Percentiles rank a stretch among this genome's conserved stretches.
These are phyloP conservation scores for Monilinia vaccinii-corymbosi DNA, from an alignment of 2,329 filamentous ascomycete genomes.

Conservation along the genomic window DNA sequence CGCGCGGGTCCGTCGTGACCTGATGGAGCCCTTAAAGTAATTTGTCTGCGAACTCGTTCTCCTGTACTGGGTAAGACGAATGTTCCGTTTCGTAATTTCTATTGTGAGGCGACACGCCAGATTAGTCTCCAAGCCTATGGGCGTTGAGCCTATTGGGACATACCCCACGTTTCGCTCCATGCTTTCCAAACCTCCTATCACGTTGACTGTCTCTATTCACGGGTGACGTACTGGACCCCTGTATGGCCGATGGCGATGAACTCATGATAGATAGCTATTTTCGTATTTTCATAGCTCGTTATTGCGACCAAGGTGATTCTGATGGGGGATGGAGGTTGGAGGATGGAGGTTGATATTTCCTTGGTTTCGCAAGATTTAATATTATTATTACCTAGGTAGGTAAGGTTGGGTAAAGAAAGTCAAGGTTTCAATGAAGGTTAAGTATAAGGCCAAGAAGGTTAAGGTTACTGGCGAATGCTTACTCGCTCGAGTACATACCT, in stretches of 20 bases:
- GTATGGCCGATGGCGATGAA: constrained; percentile 2
- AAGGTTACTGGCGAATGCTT: no score
- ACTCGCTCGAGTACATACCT: no score
- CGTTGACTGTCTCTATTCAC: constrained; percentile 2
- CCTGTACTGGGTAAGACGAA: constrained; percentile 82
- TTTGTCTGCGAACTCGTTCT: constrained; percentile 70
- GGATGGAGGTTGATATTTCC: not conserved
- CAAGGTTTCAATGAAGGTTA: no score
- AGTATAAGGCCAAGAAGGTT: not conserved
- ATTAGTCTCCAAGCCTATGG: constrained; percentile 13
- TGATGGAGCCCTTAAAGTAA: constrained; percentile 58
- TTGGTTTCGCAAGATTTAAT: not conserved
- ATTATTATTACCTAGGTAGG: not conserved
- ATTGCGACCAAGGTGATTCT: not conserved
- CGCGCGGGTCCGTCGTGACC: constrained; percentile 19
- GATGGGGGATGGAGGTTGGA: no score
- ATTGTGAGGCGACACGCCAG: constrained; percentile 1
- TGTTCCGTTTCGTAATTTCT: constrained; percentile 75
- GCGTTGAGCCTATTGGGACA: constrained; percentile 15
- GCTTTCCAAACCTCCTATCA: constrained; percentile 6
- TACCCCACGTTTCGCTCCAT: constrained; percentile 7
- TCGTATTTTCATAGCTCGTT: constrained; percentile 6
- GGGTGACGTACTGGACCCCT: not conserved
- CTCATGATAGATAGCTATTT: constrained; percentile 1
- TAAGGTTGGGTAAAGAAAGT: no score